Conservation (phyloP, 2,329 filamentous ascomycete genomes). For the Fonsecaea monophora region DNA sequence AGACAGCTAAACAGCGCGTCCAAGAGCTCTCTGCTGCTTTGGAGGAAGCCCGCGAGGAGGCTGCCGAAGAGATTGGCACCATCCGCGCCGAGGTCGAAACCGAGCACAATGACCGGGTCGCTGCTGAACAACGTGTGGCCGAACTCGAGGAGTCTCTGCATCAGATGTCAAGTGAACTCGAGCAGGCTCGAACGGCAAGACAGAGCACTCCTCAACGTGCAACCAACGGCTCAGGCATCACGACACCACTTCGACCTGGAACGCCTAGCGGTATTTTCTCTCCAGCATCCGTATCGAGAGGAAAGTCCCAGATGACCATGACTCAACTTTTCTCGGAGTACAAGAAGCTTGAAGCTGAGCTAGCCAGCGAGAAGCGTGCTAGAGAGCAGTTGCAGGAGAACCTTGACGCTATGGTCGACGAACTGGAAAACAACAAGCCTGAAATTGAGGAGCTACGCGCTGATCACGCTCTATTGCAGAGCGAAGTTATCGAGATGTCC, state of each 20-base stretch:
- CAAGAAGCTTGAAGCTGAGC: slow-evolving; percentile 67
- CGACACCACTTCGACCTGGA: slow-evolving; percentile 58
- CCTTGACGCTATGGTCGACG: slow-evolving; percentile 83
- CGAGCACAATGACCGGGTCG: slow-evolving; percentile 66
- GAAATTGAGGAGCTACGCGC: slow-evolving; percentile 84
- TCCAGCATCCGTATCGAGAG: slow-evolving; percentile 55
- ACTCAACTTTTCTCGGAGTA: slow-evolving; percentile 71
- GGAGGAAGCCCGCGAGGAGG: slow-evolving; percentile 67
- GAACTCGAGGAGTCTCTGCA: slow-evolving; percentile 70
- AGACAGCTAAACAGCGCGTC: slow-evolving; percentile 65
- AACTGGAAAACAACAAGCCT: slow-evolving; percentile 83
- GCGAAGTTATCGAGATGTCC: slow-evolving; percentile 83
- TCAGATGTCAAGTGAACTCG: slow-evolving; percentile 63
- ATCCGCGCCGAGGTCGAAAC: slow-evolving; percentile 62
- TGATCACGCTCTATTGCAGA: slow-evolving; percentile 79
- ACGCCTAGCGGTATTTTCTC: slow-evolving; percentile 60
- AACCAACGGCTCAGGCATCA: slow-evolving; percentile 56
- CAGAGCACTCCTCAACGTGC: slow-evolving; percentile 62
- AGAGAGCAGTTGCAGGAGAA: slow-evolving; percentile 76
- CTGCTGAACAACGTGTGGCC: slow-evolving; percentile 66
- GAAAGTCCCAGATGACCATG: slow-evolving; percentile 66
- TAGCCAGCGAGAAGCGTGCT: slow-evolving; percentile 75
- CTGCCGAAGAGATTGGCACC: slow-evolving; percentile 64
- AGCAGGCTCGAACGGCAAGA: slow-evolving; percentile 49
- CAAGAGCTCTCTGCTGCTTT: slow-evolving; percentile 64